These are phyloP conservation scores for Quercus engelmannii DNA, from an alignment of 306 rosid genomes.

Conservation along the genomic window DNA sequence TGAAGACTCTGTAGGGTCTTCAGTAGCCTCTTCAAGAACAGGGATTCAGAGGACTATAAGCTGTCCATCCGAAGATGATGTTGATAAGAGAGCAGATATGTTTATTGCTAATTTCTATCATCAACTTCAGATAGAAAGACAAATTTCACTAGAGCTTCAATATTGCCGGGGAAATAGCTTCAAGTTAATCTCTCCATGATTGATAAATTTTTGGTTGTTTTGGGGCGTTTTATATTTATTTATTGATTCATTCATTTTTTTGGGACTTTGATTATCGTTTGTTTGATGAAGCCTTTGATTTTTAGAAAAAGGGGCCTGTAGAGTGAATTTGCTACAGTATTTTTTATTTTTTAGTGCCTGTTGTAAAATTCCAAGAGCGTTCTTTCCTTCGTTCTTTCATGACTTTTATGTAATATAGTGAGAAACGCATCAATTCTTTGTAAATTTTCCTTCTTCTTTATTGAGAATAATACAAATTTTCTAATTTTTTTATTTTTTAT, in stretches of 20 bases:
- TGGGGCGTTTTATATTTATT: not conserved
- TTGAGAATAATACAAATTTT: too few species aligned
- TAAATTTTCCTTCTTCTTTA: too few species aligned
- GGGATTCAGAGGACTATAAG: conserved; percentile 57
- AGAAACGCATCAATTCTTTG: too few species aligned
- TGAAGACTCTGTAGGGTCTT: not conserved
- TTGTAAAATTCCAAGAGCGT: too few species aligned
- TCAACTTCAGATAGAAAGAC: conserved; percentile 76
- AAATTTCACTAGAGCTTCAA: conserved; percentile 62
- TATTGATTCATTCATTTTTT: not conserved
- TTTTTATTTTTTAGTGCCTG: too few species aligned
- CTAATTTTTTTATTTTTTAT: too few species aligned
- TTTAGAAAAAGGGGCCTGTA: not conserved
- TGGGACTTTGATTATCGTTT: not conserved
- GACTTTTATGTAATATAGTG: too few species aligned
- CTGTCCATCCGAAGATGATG: conserved; percentile 62
- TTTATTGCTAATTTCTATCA: conserved; percentile 66
- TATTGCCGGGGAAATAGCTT: conserved; percentile 44
- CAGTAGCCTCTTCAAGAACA: not conserved
- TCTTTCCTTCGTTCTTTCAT: too few species aligned
- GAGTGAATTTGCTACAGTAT: too few species aligned
- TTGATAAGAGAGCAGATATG: conserved; percentile 63
- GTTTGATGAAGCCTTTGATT: conserved; percentile 15
- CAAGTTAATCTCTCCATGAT: conserved; percentile 26
- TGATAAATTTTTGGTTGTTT: not conserved